Evolutionary conservation across 352 stramenopile genomes (phyloP).

Genomic region (Phytopythium kandeliae): DNA sequence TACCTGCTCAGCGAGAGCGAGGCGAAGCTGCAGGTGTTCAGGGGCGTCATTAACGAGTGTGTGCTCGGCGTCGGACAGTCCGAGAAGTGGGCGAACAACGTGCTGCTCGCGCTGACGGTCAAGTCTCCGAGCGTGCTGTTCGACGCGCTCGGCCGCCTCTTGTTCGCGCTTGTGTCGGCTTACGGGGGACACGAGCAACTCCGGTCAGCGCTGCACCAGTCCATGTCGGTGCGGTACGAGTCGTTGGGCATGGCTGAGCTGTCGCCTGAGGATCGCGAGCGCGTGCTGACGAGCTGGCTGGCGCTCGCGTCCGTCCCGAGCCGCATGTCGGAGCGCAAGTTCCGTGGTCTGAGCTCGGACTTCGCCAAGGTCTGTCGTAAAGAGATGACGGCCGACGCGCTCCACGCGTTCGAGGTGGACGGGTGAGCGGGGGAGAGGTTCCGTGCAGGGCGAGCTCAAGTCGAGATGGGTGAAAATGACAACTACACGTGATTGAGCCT

Average conservation of each 20-base stretch:
- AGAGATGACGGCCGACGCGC: conserved; percentile 45
- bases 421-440: conserved; percentile 8
- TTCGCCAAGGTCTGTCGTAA: conserved; percentile 77
- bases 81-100: conserved; percentile 41
- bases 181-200: conserved; percentile 33
- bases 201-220: conserved; percentile 21
- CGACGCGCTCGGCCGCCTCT: conserved; percentile 41
- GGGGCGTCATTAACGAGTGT: conserved; percentile 32
- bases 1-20: conserved; percentile 55
- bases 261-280: conserved; percentile 35
- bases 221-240: conserved; percentile 26
- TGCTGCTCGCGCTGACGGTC: conserved; percentile 39
- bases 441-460: neutral
- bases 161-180: conserved; percentile 42
- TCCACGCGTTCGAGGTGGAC: conserved; percentile 46
- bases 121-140: conserved; percentile 57
- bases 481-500: no score
- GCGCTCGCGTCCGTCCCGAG: conserved; percentile 44
- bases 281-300: conserved; percentile 52
- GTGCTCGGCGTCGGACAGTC: conserved; percentile 36
- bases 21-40: conserved; percentile 35
- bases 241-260: conserved; percentile 33
- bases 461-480: no score
- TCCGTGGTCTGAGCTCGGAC: conserved; percentile 51
- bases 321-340: conserved; percentile 45